A percentile compares a stretch with the other conserved stretches of the same genome.
Conservation (phyloP, 2,329 filamentous ascomycete genomes). For the Berkeleyomyces basicola region DNA sequence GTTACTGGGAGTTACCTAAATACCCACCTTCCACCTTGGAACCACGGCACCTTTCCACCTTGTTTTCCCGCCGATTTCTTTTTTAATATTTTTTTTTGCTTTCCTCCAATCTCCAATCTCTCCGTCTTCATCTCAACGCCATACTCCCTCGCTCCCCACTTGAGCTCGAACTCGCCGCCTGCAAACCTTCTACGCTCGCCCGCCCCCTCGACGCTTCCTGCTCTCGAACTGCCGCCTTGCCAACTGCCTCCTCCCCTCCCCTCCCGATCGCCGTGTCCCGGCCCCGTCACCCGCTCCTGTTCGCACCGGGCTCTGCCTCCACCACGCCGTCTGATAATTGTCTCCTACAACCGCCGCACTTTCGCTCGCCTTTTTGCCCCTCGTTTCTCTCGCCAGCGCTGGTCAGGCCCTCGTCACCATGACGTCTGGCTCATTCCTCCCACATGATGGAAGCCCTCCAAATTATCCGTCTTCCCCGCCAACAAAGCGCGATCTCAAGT, state of each 20-base stretch:
- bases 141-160: too few relatives aligned
- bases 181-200: not conserved
- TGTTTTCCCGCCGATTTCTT: not conserved
- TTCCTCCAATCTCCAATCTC: not conserved
- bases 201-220: not conserved
- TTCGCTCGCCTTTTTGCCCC: not conserved
- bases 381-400: not conserved
- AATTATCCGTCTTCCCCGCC: conserved; percentile 49
- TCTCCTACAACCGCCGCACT: too few relatives aligned
- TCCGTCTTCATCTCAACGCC: too few relatives aligned
- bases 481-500: conserved; percentile 73
- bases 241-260: not conserved
- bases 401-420: conserved; percentile 16
- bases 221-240: too few relatives aligned
- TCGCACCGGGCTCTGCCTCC: not conserved
- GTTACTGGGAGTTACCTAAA: not conserved
- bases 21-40: not conserved
- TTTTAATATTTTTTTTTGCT: not conserved
- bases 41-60: not conserved
- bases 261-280: not conserved
- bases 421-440: conserved; percentile 23
- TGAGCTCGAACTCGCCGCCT: too few relatives aligned
- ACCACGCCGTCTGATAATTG: too few relatives aligned
- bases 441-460: conserved; percentile 21
- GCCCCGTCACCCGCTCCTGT: not conserved